phyloP scores from a whole-genome alignment of 2,329 filamentous ascomycete species.

The Byssochlamys sp. region DNA sequence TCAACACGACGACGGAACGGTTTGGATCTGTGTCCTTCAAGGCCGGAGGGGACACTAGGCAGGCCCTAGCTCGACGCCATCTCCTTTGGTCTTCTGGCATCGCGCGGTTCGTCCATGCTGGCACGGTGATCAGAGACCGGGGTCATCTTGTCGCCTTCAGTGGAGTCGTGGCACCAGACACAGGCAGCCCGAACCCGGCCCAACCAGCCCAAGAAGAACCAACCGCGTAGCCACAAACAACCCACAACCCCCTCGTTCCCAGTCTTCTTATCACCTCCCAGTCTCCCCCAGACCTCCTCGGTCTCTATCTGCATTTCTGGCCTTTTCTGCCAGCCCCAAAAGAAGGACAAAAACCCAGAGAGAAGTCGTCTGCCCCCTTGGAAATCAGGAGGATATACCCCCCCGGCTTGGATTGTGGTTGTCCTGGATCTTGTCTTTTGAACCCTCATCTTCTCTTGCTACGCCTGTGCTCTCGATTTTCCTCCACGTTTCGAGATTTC shows the following conservation, averaged over 20 bases:
- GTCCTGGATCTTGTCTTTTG: background rate
- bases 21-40: background rate
- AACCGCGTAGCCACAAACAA: conserved; percentile 9
- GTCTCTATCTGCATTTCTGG: conserved; percentile 17
- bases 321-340: conserved; percentile 4
- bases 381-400: background rate
- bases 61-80: background rate
- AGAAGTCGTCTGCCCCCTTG: background rate
- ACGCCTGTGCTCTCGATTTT: conserved; percentile 18
- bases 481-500: conserved; percentile 15
- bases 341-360: background rate
- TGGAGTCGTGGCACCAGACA: conserved; percentile 35
- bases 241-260: conserved; percentile 10
- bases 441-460: conserved; percentile 5
- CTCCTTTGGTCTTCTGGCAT: background rate
- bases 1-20: background rate
- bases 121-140: conserved; percentile 1
- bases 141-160: conserved; percentile 13
- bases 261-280: conserved; percentile 21
- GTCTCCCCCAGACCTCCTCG: conserved; percentile 17
- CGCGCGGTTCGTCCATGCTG: background rate
- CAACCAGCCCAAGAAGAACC: conserved; percentile 21
- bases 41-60: background rate
- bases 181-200: conserved; percentile 28
- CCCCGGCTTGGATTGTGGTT: background rate